Evolutionary conservation across 2,329 filamentous ascomycete genomes (phyloP), one percentile per base, ranked within the genome.

Genomic region (Phialemoniopsis sp.): DNA sequence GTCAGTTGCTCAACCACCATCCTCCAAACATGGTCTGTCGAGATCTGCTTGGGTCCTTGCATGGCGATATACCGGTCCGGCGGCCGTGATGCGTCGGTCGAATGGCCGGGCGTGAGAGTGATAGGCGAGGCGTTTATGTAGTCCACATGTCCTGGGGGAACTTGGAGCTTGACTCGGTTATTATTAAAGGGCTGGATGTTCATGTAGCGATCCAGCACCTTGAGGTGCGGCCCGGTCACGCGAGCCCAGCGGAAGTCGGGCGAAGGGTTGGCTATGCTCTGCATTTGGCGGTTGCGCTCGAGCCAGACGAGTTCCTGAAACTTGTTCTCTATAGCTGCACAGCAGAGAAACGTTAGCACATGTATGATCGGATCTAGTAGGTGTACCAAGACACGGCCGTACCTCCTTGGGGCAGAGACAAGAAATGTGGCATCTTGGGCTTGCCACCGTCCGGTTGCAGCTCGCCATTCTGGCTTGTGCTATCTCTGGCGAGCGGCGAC

Each of bases 101-200:
- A 36, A 14, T 43, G 56, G 3, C 62, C 58, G 2, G 73, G 68
- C 37, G 67, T 49, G 12, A 89, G 64, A 16, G 66, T 58, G 41
- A 90, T 83, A 15, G 84, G 79, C 10, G 86, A 90, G 30, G 87
- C 87, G 57, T 93, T 93, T 63, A 91, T 86, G 58, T 90, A 93
- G 62, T 90, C 83, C 44, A 82, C 75, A 46, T 80, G 69, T 29
- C 78, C 84, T 13, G 85, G 75, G 3, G 87, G 82, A 2, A 96
- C 91, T 30, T 77, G 74, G 14, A 98, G 76, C 58, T 80, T 84
- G 40, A 98, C 75, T 29, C 93, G 82, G 55, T 94, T 95, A 57
- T 87, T 82, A 45, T 85, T 82, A 80, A 87, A 98, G 0, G 90
- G 89, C 57, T 90, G 85, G 46, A 98, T 88, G 56, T 97, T 95